These are phyloP conservation scores for Logfia minima DNA, from an alignment of 129 eudicot species.

Conservation along the genomic window DNA sequence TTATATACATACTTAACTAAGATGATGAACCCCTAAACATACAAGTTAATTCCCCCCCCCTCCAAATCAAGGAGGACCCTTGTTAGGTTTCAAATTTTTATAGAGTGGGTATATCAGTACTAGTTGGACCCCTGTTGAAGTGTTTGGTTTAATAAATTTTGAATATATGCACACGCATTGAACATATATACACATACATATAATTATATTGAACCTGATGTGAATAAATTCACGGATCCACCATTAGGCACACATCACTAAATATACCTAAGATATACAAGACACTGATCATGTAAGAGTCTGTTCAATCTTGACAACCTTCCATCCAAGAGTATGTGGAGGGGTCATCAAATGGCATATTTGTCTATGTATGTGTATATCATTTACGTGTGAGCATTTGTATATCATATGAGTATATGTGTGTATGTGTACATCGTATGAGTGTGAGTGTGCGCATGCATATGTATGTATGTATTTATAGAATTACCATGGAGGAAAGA, in stretches of 20 bases:
- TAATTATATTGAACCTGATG: not conserved
- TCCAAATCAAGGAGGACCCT: not conserved
- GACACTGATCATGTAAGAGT: not conserved
- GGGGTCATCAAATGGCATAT: not conserved
- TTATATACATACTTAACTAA: not conserved
- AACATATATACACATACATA: not conserved
- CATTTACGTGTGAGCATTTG: not conserved
- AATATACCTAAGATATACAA: not conserved
- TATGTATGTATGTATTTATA: not conserved
- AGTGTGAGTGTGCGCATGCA: not conserved
- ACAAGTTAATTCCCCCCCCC: no score
- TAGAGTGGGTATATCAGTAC: not conserved
- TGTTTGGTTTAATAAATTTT: not conserved
- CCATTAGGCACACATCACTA: not conserved
- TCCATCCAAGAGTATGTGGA: not conserved
- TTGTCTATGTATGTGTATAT: not conserved
- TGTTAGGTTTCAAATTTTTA: not conserved
- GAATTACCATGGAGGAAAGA: slow-evolving; percentile 69
- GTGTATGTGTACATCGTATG: no score
- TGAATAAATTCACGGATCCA: not conserved
- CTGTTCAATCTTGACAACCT: not conserved
- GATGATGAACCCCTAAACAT: not conserved
- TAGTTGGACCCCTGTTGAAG: not conserved
- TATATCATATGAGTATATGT: not conserved
- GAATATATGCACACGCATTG: not conserved